These are phyloP conservation scores for Trichoderma gamsii DNA, from an alignment of 495 filamentous ascomycete species.

Conservation along the genomic window DNA sequence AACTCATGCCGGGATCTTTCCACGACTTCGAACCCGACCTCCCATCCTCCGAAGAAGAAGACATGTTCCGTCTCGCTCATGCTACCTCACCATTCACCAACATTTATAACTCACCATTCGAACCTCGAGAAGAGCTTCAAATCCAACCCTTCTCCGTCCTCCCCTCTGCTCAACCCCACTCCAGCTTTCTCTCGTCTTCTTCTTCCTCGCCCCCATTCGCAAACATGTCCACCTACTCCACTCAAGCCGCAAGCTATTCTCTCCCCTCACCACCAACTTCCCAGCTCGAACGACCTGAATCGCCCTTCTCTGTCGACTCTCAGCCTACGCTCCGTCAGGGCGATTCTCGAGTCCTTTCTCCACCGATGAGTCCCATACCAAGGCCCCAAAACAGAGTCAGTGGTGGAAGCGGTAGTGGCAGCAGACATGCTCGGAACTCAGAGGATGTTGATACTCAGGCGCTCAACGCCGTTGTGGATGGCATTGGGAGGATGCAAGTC, in stretches of 20 bases:
- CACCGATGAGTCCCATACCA: constrained; percentile 2
- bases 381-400: constrained; percentile 13
- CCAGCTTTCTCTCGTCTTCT: constrained; percentile 14
- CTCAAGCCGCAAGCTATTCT: neutral
- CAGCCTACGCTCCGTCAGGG: constrained; percentile 7
- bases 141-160: neutral
- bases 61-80: constrained; percentile 1
- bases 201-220: neutral
- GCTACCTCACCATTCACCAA: neutral
- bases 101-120: neutral
- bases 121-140: neutral
- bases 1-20: neutral
- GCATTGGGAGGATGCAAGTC: constrained; percentile 14
- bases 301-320: neutral
- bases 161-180: constrained; percentile 4
- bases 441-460: constrained; percentile 5
- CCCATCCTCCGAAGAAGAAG: constrained; percentile 2
- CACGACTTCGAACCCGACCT: neutral
- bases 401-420: constrained; percentile 5
- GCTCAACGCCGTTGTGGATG: neutral
- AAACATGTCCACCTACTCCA: constrained; percentile 12
- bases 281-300: constrained; percentile 8
- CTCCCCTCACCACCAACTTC: constrained; percentile 15
- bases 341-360: neutral
- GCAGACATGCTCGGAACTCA: neutral